Evolutionary conservation across 176 grass and related monocot species (phyloP).

Genomic region (Eragrostis curvula): DNA sequence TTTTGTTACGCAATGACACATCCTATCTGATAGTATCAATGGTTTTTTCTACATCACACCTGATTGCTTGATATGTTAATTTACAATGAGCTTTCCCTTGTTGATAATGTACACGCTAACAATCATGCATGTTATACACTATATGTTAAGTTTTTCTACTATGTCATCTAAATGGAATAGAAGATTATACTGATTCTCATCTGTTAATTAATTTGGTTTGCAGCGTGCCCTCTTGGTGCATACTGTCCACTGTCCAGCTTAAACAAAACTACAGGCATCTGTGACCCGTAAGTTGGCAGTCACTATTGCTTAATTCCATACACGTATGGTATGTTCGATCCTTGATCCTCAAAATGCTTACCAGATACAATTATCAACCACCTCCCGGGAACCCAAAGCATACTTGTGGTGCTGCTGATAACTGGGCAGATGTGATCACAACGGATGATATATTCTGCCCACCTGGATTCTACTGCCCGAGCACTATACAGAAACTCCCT

Average conservation of each 20-base stretch:
- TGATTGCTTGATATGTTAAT: too few relatives aligned
- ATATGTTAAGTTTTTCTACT: not conserved
- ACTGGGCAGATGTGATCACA: constrained; percentile 74
- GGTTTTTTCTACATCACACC: not conserved
- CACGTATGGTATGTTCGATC: not conserved
- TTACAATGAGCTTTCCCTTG: too few relatives aligned
- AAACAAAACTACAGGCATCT: constrained; percentile 80
- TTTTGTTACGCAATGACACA: too few relatives aligned
- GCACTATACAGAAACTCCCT: constrained; percentile 81
- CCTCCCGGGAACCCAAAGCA: constrained; percentile 87
- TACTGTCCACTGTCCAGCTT: constrained; percentile 78
- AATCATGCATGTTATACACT: too few relatives aligned
- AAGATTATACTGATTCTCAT: not conserved
- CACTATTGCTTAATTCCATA: not conserved
- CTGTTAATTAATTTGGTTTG: not conserved
- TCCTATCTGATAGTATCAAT: not conserved
- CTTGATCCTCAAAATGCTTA: constrained; percentile 20
- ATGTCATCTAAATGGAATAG: not conserved
- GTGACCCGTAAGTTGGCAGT: constrained; percentile 77
- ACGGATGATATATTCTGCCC: constrained; percentile 87
- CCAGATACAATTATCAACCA: constrained; percentile 82
- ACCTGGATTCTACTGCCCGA: constrained; percentile 90
- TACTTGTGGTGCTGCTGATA: constrained; percentile 81
- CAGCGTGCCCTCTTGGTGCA: constrained; percentile 92
- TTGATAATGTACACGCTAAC: too few relatives aligned